These are phyloP conservation scores for Rhizoclosmatium sp. DNA, from an alignment of 192 early-diverging fungal species.

Conservation along the genomic window DNA sequence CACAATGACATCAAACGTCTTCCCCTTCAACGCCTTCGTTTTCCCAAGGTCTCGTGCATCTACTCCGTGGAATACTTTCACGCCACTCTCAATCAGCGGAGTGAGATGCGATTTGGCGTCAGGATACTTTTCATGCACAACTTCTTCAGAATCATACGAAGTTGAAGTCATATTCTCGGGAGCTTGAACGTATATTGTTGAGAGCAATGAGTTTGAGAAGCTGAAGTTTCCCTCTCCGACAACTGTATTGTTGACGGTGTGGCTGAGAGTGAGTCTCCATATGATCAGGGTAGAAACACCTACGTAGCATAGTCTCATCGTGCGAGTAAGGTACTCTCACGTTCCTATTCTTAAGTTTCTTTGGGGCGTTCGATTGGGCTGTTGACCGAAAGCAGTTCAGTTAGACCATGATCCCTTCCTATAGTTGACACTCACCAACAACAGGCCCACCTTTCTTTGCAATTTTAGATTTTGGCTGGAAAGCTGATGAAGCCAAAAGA, in stretches of 20 bases:
- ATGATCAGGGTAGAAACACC: not conserved
- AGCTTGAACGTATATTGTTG: slow-evolving; percentile 58
- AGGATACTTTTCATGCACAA: slow-evolving; percentile 77
- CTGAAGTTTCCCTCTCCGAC: slow-evolving; percentile 81
- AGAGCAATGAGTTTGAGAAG: slow-evolving; percentile 78
- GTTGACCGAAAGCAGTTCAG: not conserved
- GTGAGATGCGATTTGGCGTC: slow-evolving; percentile 74
- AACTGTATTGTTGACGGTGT: slow-evolving; percentile 6
- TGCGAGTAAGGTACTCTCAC: slow-evolving; percentile 20
- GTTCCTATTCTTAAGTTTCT: slow-evolving; percentile 6
- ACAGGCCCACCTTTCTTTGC: not conserved
- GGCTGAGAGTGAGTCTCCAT: not conserved
- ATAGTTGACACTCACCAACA: not conserved
- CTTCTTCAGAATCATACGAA: slow-evolving; percentile 73
- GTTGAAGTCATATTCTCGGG: slow-evolving; percentile 77
- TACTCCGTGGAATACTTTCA: slow-evolving; percentile 74
- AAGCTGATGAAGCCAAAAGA: not conserved
- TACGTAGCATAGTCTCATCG: slow-evolving; percentile 16
- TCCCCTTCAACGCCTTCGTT: slow-evolving; percentile 56
- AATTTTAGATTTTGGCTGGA: not conserved
- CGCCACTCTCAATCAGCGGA: slow-evolving; percentile 67
- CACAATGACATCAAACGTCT: slow-evolving; percentile 80
- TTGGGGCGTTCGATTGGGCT: not conserved
- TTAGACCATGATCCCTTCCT: not conserved
- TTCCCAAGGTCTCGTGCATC: slow-evolving; percentile 78